phyloP scores from a whole-genome alignment of 176 grass and related monocot genomes.

The Dactylis glomerata region DNA sequence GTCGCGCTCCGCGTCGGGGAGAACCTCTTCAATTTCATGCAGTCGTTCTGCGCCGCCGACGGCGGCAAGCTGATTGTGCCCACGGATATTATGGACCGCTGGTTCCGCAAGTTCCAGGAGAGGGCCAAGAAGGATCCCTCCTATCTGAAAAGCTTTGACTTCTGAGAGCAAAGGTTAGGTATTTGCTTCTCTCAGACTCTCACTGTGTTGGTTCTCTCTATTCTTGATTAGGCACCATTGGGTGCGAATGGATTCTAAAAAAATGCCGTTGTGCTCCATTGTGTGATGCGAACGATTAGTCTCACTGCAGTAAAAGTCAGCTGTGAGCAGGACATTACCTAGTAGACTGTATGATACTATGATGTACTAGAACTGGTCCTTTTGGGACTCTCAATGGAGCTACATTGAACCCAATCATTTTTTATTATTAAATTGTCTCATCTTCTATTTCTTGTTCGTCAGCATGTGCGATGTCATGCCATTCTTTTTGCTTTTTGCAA shows the following conservation, averaged over 20 bases:
- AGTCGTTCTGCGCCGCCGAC: slow-evolving; percentile 87
- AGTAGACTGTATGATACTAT: too few species aligned
- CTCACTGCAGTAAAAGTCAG: background rate
- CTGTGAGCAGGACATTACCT: background rate
- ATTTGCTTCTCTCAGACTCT: slow-evolving; percentile 11
- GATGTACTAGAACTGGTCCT: background rate
- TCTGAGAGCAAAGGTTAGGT: slow-evolving; percentile 50
- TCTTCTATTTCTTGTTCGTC: background rate
- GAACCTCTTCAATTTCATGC: slow-evolving; percentile 98
- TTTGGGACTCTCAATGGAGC: background rate
- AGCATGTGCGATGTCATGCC: background rate
- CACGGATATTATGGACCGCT: slow-evolving; percentile 80
- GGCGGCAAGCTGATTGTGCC: slow-evolving; percentile 83
- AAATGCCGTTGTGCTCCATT: background rate
- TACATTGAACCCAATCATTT: background rate
- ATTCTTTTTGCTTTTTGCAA: background rate
- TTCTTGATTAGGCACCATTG: background rate
- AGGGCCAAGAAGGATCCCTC: slow-evolving; percentile 72
- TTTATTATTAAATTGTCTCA: background rate
- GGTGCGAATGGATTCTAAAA: background rate
- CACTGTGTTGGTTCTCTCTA: background rate
- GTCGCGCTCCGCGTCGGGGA: slow-evolving; percentile 82
- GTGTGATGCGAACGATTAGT: background rate
- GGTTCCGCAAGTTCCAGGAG: slow-evolving; percentile 99
- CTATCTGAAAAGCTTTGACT: slow-evolving; percentile 78